Conservation (phyloP, 2,329 filamentous ascomycete species). For the Calonectria pteridis region DNA sequence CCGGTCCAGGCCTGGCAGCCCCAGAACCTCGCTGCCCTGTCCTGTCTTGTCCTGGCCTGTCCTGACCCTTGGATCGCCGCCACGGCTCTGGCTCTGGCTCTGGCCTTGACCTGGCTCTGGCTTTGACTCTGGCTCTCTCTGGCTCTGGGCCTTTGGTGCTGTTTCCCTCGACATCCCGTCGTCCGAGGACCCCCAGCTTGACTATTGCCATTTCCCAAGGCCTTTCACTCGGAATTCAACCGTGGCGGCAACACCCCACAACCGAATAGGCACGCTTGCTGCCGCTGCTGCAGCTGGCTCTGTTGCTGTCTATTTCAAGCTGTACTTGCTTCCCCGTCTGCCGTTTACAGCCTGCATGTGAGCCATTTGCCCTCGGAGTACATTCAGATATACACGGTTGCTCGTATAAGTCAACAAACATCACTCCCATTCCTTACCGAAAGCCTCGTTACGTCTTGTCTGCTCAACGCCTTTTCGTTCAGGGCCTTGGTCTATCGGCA, state of each 20-base stretch:
- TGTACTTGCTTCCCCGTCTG: slow-evolving; percentile 24
- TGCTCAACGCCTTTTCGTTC: slow-evolving; percentile 14
- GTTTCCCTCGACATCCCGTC: slow-evolving; percentile 43
- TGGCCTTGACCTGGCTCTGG: slow-evolving; percentile 19
- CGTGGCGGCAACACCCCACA: slow-evolving; percentile 35
- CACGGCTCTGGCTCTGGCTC: slow-evolving; percentile 30
- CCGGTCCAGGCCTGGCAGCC: slow-evolving; percentile 36
- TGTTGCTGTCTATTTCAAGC: slow-evolving; percentile 24
- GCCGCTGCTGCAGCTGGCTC: not conserved
- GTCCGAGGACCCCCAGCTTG: slow-evolving; percentile 37
- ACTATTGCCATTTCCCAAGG: slow-evolving; percentile 15
- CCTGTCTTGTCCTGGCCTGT: slow-evolving; percentile 10
- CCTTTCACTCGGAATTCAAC: slow-evolving; percentile 39
- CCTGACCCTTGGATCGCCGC: slow-evolving; percentile 29
- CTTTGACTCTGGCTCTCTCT: not conserved
- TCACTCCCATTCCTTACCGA: not conserved
- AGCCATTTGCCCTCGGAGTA: slow-evolving; percentile 29
- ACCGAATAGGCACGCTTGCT: slow-evolving; percentile 26
- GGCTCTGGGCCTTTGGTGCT: slow-evolving; percentile 29
- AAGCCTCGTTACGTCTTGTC: not conserved
- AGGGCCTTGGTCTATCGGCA: slow-evolving; percentile 29
- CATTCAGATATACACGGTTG: not conserved
- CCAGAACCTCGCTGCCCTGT: slow-evolving; percentile 19
- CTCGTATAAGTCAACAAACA: not conserved
- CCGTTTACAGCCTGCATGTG: slow-evolving; percentile 28